Conservation (phyloP, 2,329 filamentous ascomycete species). For the Emmonsia crescens region DNA sequence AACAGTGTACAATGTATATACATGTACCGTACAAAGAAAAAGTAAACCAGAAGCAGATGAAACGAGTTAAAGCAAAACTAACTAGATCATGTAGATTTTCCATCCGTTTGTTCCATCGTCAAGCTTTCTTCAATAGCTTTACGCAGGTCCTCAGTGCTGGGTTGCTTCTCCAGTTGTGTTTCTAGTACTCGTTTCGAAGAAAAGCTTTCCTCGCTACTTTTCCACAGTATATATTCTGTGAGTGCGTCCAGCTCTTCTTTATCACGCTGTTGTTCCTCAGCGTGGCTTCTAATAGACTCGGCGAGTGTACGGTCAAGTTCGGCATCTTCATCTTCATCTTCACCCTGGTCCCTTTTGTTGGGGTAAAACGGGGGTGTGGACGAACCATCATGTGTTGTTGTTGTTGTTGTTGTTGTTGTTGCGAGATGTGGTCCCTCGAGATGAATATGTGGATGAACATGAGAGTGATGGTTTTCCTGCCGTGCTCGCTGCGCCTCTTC, state of each 20-base stretch:
- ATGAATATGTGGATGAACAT: background rate
- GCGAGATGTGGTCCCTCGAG: background rate
- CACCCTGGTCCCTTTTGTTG: background rate
- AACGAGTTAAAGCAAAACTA: background rate
- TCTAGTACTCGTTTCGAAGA: background rate
- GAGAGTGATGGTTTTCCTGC: slow-evolving; percentile 1
- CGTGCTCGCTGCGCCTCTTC: slow-evolving; percentile 30
- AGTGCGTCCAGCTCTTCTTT: slow-evolving; percentile 61
- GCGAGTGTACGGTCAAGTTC: slow-evolving; percentile 22
- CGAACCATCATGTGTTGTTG: too few relatives aligned
- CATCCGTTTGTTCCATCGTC: background rate
- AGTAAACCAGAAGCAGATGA: background rate
- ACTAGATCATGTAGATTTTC: background rate
- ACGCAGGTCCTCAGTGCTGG: background rate
- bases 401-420: too few relatives aligned
- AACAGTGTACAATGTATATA: too few relatives aligned
- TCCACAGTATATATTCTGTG: slow-evolving; percentile 65
- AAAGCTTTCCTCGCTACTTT: slow-evolving; percentile 43
- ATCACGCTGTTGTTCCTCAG: slow-evolving; percentile 35
- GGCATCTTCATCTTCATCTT: slow-evolving; percentile 20
- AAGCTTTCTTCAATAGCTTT: background rate
- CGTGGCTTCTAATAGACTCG: slow-evolving; percentile 18
- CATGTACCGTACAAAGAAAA: background rate
- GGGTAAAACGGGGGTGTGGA: background rate
- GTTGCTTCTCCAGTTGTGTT: background rate